Evolutionary conservation across 495 filamentous ascomycete species (phyloP).

Genomic region (Penicillium daleae): DNA sequence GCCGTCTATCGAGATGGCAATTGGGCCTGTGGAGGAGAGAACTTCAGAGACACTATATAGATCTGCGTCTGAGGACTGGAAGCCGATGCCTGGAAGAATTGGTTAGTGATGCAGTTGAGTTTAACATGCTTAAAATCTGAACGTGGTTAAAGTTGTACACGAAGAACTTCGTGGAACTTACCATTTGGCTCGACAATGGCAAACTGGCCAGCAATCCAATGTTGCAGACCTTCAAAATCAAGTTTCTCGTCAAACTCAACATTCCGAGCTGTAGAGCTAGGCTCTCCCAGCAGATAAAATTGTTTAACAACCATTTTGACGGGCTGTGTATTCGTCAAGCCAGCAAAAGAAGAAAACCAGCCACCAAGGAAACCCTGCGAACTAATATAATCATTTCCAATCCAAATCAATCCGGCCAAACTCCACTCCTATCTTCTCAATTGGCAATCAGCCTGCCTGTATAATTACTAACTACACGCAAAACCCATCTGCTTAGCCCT

Average conservation of each 20-base stretch:
- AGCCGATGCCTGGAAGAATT: slow-evolving; percentile 39
- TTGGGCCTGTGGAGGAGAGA: slow-evolving; percentile 24
- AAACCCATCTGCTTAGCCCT: background rate
- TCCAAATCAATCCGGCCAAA: background rate
- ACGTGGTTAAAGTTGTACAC: no score
- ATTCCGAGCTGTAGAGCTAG: slow-evolving; percentile 37
- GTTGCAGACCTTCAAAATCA: slow-evolving; percentile 39
- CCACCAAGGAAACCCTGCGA: background rate
- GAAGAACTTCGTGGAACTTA: slow-evolving; percentile 5
- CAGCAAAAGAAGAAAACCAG: background rate
- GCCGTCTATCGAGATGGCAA: slow-evolving; percentile 45
- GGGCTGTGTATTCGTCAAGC: background rate
- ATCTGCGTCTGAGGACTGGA: slow-evolving; percentile 31
- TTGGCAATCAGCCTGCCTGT: background rate
- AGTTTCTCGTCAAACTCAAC: slow-evolving; percentile 41
- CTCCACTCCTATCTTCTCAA: background rate
- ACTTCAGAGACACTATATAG: slow-evolving; percentile 35
- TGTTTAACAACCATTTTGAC: slow-evolving; percentile 38
- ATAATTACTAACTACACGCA: background rate
- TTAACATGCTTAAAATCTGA: background rate
- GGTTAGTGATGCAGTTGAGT: background rate
- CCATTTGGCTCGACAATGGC: slow-evolving; percentile 42
- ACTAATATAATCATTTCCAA: background rate
- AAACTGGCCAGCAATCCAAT: slow-evolving; percentile 47
- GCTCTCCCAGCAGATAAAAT: slow-evolving; percentile 51